Conservation (phyloP, 129 eudicot genomes). For the Flaveria sonorensis region DNA sequence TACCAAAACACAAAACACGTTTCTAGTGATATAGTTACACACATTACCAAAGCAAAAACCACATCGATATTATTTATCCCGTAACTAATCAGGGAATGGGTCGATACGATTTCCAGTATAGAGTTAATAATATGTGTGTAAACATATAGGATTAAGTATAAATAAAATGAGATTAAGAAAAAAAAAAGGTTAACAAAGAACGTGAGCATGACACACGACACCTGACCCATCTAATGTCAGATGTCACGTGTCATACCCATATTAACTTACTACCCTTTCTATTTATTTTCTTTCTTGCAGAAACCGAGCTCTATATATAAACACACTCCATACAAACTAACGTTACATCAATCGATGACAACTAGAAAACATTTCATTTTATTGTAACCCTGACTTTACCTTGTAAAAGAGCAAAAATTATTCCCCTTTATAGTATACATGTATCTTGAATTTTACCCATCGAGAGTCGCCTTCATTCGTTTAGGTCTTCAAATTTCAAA, state of each 20-base stretch:
- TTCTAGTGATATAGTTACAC: neutral
- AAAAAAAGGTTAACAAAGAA: neutral
- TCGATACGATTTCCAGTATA: conserved; percentile 16
- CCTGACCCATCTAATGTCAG: neutral
- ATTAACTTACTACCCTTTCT: neutral
- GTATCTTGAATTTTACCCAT: conserved; percentile 23
- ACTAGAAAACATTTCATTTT: conserved; percentile 20
- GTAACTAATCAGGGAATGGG: conserved; percentile 23
- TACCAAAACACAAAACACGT: neutral
- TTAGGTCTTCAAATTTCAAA: conserved; percentile 26
- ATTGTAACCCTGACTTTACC: conserved; percentile 12
- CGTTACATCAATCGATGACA: conserved; percentile 27
- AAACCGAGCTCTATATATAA: neutral
- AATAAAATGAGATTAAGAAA: neutral
- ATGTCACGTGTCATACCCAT: neutral
- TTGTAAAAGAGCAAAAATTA: conserved; percentile 20
- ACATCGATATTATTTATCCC: conserved; percentile 25
- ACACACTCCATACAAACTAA: conserved; percentile 21
- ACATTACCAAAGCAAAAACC: conserved; percentile 13
- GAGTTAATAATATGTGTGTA: conserved; percentile 23
- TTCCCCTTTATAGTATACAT: conserved; percentile 10
- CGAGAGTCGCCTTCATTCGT: neutral
- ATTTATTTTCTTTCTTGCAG: neutral
- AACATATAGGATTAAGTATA: neutral
- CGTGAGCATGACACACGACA: neutral